Percentiles rank a stretch among this genome's conserved stretches.
These are phyloP conservation scores for Tinospora cordifolia DNA, from an alignment of 164 flowering plant species.

Conservation along the genomic window DNA sequence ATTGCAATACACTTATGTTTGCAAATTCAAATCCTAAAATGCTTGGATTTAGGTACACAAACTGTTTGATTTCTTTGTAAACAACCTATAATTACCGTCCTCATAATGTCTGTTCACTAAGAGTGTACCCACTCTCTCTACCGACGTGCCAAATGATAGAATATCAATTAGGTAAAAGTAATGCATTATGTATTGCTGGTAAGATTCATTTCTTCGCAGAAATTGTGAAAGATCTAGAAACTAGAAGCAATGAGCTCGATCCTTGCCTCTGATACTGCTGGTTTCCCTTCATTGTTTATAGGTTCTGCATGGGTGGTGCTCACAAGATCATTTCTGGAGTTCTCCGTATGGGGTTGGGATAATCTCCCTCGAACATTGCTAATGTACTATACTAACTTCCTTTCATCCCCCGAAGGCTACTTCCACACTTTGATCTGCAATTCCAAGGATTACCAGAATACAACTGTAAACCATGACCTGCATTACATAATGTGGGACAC, in stretches of 20 bases:
- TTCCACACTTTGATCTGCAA: constrained; percentile 8
- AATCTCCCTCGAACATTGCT: constrained; percentile 7
- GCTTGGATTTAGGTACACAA: no score
- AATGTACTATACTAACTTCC: constrained; percentile 9
- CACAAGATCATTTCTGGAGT: constrained; percentile 6
- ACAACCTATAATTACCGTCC: no score
- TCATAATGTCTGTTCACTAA: no score
- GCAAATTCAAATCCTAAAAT: no score
- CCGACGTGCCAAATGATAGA: no score
- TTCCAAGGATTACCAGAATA: constrained; percentile 8
- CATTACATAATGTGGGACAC: constrained; percentile 8
- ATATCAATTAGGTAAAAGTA: no score
- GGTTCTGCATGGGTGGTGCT: constrained; percentile 11
- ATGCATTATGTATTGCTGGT: neutral
- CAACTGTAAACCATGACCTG: constrained; percentile 5
- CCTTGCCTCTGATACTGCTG: neutral
- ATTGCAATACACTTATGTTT: no score
- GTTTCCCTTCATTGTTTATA: neutral
- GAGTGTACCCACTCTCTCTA: no score
- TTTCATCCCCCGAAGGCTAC: constrained; percentile 8
- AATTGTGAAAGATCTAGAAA: neutral
- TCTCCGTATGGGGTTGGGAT: constrained; percentile 9
- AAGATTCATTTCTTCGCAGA: neutral
- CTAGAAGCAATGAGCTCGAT: no score
- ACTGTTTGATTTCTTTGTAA: no score